phyloP scores from a whole-genome alignment of 2,329 filamentous ascomycete species.

The Ascosphaera acerosa region DNA sequence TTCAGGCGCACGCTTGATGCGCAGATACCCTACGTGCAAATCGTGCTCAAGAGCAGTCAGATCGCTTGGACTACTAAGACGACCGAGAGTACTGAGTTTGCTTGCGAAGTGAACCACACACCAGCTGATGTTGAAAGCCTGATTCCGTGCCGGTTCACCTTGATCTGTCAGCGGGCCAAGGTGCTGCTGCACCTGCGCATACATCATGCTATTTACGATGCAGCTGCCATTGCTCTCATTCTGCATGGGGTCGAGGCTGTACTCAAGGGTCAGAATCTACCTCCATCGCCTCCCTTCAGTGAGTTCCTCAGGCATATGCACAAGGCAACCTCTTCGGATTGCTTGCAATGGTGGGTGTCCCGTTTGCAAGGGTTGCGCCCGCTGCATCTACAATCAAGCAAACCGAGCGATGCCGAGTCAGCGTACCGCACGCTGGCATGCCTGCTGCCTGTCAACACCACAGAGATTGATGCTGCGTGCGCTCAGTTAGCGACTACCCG shows the following conservation, averaged over 20 bases:
- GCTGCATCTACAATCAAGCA: not conserved
- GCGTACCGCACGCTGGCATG: constrained; percentile 34
- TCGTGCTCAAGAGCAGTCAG: constrained; percentile 38
- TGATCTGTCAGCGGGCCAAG: not conserved
- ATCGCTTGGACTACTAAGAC: too few relatives aligned
- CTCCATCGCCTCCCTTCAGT: too few relatives aligned
- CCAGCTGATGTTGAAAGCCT: not conserved
- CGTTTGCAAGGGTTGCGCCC: constrained; percentile 19
- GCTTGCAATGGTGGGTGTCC: constrained; percentile 35
- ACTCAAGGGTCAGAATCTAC: constrained; percentile 25
- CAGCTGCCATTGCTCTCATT: constrained; percentile 44
- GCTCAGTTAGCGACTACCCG: constrained; percentile 31
- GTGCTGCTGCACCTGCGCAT: constrained; percentile 23
- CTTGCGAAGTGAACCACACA: not conserved
- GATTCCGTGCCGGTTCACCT: too few relatives aligned
- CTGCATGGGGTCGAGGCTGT: constrained; percentile 42
- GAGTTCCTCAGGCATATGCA: too few relatives aligned
- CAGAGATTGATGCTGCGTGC: constrained; percentile 45
- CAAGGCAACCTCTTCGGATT: not conserved
- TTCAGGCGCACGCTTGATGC: constrained; percentile 41
- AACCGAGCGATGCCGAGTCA: not conserved
- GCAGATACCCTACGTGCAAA: constrained; percentile 50
- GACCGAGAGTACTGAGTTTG: not conserved
- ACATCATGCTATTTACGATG: constrained; percentile 77
- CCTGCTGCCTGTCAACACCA: constrained; percentile 41